phyloP scores from a whole-genome alignment of 176 grass and related monocot species.

The Bothriochloa decipiens region DNA sequence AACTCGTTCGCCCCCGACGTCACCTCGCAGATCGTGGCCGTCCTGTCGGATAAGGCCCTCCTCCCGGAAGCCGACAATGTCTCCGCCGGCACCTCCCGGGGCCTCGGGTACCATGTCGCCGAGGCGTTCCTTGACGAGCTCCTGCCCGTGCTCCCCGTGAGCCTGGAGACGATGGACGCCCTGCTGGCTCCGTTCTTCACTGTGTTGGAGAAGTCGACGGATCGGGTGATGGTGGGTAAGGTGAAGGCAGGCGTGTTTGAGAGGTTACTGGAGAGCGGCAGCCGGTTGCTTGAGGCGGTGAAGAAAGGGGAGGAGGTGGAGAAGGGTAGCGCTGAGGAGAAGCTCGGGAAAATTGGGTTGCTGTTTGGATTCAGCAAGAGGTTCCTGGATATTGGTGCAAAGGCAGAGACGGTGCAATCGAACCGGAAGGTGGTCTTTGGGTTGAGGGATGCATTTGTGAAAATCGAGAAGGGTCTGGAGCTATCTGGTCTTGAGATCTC shows the following conservation, averaged over 20 bases:
- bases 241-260: slow-evolving; percentile 71
- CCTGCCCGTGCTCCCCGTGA: slow-evolving; percentile 60
- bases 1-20: slow-evolving; percentile 53
- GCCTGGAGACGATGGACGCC: slow-evolving; percentile 38
- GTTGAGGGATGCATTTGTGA: slow-evolving; percentile 79
- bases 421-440: slow-evolving; percentile 71
- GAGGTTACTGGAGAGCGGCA: slow-evolving; percentile 54
- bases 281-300: slow-evolving; percentile 47
- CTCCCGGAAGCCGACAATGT: slow-evolving; percentile 46
- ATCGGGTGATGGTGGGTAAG: slow-evolving; percentile 77
- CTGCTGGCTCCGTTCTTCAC: slow-evolving; percentile 69
- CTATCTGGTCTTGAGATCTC: slow-evolving; percentile 56
- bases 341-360: slow-evolving; percentile 63
- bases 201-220: slow-evolving; percentile 63
- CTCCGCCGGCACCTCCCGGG: slow-evolving; percentile 31
- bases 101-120: slow-evolving; percentile 76
- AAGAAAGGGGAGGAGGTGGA: slow-evolving; percentile 62
- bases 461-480: slow-evolving; percentile 70
- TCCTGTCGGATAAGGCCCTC: slow-evolving; percentile 60
- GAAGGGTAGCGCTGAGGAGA: slow-evolving; percentile 59
- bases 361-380: slow-evolving; percentile 65
- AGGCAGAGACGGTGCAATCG: slow-evolving; percentile 59
- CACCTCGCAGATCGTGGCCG: slow-evolving; percentile 39
- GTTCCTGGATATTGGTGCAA: slow-evolving; percentile 68
- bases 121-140: slow-evolving; percentile 89